Base-by-base conservation (phyloP, 2,329 filamentous ascomycete species). In the Ceratocystis variospora region DNA sequence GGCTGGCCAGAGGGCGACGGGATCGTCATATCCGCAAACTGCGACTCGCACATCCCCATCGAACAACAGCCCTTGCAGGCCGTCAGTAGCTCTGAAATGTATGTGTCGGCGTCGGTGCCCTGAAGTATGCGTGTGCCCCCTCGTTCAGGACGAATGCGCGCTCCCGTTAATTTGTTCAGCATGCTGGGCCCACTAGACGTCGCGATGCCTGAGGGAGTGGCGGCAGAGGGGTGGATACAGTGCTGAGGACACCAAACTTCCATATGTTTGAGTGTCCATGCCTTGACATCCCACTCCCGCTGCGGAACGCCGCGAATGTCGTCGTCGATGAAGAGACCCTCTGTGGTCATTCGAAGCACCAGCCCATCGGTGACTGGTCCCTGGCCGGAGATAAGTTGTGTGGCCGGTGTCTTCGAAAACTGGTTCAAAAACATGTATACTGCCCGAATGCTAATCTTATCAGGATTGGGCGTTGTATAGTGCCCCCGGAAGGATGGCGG, bases 281-380 rank as follows among this genome's bases (percentile, higher is more conserved):
- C 92, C 76, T 97, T 97, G 73, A 97, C 86, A 75, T 99, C 94
- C 94, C 94, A 99, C 77, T 99, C 94, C 68, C 94, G 86, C 76
- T 97, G 91, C n/a, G 90, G 87, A 17, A 96, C 90, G 69, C 86
- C 86, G 57, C 92, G 86, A 64, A 96, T 84, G 74, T 97, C 94
- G 75, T 99, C 94, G 74, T 99, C 94, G 73, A 99, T 94, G 77
- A 97, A 97, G 65, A 97, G 81, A 19, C 94, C 94, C 75, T 96
- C 93, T 1, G 90, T 96, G 10, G 90, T 93, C 72, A 97, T 94
- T 63, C 89, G 88, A 68, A 99, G 81, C 68, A 97, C 89, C 59
- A 99, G 80, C 0, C 94, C 94, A 73, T 99, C 92, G 1, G 92
- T 96, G 41, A 97, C 90, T 61, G 87, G 82, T 19, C 88, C 89